A percentile compares a stretch with the other conserved stretches of the same genome.
Evolutionary conservation across 2,329 filamentous ascomycete species (phyloP).

Genomic region (Elsinoe necatrix): DNA sequence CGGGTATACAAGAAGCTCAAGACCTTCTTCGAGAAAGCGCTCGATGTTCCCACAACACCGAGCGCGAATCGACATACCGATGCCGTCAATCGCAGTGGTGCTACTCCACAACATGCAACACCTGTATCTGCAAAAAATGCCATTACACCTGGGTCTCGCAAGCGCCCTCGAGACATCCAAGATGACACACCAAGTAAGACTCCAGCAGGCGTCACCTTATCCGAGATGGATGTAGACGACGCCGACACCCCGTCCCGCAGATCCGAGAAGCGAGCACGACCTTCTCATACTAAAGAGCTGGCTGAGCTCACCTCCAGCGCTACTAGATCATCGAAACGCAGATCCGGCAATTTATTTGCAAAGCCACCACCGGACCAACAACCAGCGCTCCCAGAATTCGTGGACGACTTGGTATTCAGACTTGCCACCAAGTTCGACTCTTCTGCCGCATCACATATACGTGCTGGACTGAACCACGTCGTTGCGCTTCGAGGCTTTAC

Average conservation of each 20-base stretch:
- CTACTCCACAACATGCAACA: not conserved
- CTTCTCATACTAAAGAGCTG: not conserved
- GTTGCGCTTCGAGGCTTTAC: slow-evolving; percentile 1
- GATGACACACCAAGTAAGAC: slow-evolving; percentile 4
- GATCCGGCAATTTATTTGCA: not conserved
- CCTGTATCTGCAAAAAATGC: slow-evolving; percentile 19
- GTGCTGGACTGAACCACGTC: slow-evolving; percentile 13
- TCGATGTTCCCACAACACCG: slow-evolving; percentile 39
- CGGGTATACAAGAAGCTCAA: slow-evolving; percentile 79
- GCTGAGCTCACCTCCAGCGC: not conserved
- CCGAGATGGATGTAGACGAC: not conserved
- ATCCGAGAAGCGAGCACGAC: slow-evolving; percentile 11
- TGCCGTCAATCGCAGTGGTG: slow-evolving; percentile 12
- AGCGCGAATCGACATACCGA: slow-evolving; percentile 27
- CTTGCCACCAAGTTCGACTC: slow-evolving; percentile 30
- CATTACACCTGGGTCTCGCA: slow-evolving; percentile 22
- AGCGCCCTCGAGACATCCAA: not conserved
- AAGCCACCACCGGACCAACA: too few species aligned
- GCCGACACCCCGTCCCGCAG: not conserved
- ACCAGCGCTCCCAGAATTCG: not conserved
- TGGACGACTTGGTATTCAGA: slow-evolving; percentile 41
- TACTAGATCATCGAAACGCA: not conserved
- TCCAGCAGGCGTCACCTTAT: not conserved
- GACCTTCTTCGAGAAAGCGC: slow-evolving; percentile 64
- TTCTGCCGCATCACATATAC: slow-evolving; percentile 14